A percentile compares a stretch with the other conserved stretches of the same genome.
Conservation (phyloP, 1,139 yeast species). For the Lodderomyces metapsilosis region DNA sequence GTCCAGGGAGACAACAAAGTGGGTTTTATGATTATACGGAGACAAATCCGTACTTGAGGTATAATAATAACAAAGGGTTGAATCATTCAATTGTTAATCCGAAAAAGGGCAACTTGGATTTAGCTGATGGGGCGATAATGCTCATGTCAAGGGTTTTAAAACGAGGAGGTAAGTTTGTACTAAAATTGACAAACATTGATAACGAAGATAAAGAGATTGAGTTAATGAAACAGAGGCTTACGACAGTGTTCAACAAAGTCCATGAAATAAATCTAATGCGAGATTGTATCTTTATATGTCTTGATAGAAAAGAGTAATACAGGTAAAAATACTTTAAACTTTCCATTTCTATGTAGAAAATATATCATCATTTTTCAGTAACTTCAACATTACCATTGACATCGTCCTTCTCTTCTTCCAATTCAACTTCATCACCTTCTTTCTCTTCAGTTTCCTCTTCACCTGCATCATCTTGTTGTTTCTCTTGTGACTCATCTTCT, state of each 20-base stretch:
- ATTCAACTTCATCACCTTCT: constrained; percentile 22
- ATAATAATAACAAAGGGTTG: constrained; percentile 25
- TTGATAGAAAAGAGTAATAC: constrained; percentile 31
- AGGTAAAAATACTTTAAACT: too few relatives aligned
- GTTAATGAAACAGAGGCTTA: constrained; percentile 54
- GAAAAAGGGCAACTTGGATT: constrained; percentile 45
- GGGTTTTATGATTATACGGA: constrained; percentile 74
- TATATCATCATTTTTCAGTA: not conserved
- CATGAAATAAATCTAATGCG: constrained; percentile 26
- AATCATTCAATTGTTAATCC: constrained; percentile 27
- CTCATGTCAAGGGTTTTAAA: constrained; percentile 68
- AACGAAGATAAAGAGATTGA: constrained; percentile 49
- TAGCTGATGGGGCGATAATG: constrained; percentile 88
- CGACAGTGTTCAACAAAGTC: constrained; percentile 59
- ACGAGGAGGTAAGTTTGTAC: constrained; percentile 69
- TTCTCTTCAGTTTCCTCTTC: constrained; percentile 15
- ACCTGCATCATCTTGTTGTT: constrained; percentile 15
- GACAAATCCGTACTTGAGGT: constrained; percentile 62
- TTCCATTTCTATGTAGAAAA: constrained; percentile 9
- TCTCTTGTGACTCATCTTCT: constrained; percentile 19
- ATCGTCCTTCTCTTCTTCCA: constrained; percentile 15
- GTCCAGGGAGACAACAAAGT: constrained; percentile 61
- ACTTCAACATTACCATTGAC: constrained; percentile 16
- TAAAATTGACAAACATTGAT: constrained; percentile 69
- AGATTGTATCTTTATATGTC: constrained; percentile 73